Percentiles rank a stretch among this genome's conserved stretches.
These are phyloP conservation scores for Sporothrix sp. DNA, from an alignment of 2,329 filamentous ascomycete genomes.

Conservation along the genomic window DNA sequence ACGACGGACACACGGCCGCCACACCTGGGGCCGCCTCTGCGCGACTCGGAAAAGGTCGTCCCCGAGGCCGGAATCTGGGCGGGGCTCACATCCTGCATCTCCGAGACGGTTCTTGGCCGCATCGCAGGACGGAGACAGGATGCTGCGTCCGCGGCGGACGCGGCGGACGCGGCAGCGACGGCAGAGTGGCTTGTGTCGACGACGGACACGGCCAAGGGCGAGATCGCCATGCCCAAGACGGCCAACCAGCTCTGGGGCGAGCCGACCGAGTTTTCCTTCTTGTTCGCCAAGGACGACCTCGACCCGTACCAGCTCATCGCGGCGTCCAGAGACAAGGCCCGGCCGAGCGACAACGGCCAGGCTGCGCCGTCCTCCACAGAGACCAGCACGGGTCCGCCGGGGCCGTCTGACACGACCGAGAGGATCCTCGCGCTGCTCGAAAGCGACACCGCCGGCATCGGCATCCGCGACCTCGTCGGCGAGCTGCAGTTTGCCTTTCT, in stretches of 20 bases:
- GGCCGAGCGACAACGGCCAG: not conserved
- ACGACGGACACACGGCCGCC: not conserved
- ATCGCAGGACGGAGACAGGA: constrained; percentile 35
- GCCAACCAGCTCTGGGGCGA: constrained; percentile 23
- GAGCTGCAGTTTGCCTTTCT: constrained; percentile 53
- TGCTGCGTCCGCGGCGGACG: not conserved
- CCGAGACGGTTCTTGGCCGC: constrained; percentile 34
- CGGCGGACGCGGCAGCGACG: not conserved
- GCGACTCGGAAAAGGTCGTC: not conserved
- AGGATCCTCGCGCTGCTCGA: constrained; percentile 21
- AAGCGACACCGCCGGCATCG: constrained; percentile 8
- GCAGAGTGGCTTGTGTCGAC: constrained; percentile 46
- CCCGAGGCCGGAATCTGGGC: constrained; percentile 35
- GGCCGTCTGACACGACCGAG: constrained; percentile 19
- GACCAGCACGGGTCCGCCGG: too few relatives aligned
- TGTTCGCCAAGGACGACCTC: constrained; percentile 37
- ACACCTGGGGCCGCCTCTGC: not conserved
- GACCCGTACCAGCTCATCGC: constrained; percentile 27
- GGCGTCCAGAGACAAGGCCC: not conserved
- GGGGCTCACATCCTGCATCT: constrained; percentile 41
- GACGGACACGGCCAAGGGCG: constrained; percentile 40
- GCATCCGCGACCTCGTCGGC: constrained; percentile 40
- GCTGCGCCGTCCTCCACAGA: constrained; percentile 11
- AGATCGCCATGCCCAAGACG: constrained; percentile 28
- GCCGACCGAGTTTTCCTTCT: constrained; percentile 35